A percentile compares a stretch with the other conserved stretches of the same genome.
Evolutionary conservation across 768 basidiomycete species (phyloP).

Genomic region (Mrakia blollopis): DNA sequence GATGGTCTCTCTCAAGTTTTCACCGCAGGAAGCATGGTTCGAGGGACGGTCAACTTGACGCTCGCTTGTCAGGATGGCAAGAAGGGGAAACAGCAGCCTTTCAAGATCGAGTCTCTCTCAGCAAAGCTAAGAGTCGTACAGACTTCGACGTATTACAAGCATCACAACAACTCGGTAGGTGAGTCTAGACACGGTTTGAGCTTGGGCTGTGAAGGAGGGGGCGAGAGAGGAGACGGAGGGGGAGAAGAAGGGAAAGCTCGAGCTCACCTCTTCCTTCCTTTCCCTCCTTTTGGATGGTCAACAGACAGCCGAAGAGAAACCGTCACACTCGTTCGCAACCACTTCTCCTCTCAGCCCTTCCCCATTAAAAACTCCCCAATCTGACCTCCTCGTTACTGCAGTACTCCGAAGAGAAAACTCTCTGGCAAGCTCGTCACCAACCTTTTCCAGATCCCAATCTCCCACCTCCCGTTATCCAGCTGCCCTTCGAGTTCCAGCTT

Average conservation of each 20-base stretch:
- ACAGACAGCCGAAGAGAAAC: slow-evolving; percentile 6
- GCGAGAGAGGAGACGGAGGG: neutral
- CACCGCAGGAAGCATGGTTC: neutral
- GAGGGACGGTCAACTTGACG: neutral
- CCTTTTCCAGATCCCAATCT: too few species aligned
- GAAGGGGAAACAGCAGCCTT: neutral
- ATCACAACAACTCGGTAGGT: neutral
- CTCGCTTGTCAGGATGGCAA: neutral
- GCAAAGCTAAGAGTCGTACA: neutral
- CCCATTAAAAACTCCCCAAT: neutral
- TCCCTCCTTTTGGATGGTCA: neutral
- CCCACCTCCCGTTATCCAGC: neutral
- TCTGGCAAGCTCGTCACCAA: too few species aligned
- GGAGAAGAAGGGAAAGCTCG: neutral
- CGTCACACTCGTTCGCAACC: neutral
- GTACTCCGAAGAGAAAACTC: too few species aligned
- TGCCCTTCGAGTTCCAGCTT: neutral
- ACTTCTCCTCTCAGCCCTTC: neutral
- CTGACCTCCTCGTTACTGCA: neutral
- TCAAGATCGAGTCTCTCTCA: neutral
- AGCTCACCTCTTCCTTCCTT: neutral
- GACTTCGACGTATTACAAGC: slow-evolving; percentile 2
- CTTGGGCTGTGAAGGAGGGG: neutral
- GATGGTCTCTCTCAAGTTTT: neutral
- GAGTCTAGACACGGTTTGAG: neutral